phyloP scores from a whole-genome alignment of 768 basidiomycete species.

The Mycena galopus region DNA sequence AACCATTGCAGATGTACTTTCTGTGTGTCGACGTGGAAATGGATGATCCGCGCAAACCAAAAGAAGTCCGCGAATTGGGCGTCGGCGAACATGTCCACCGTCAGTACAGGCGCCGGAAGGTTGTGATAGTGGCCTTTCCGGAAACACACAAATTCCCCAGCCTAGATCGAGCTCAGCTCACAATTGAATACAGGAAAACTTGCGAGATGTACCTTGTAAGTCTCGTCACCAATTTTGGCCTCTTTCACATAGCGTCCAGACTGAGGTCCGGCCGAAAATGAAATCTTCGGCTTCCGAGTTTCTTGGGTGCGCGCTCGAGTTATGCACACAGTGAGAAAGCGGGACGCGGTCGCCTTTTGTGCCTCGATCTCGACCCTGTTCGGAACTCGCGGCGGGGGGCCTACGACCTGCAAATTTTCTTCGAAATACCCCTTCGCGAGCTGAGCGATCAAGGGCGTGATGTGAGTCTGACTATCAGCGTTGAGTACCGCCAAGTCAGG shows the following conservation, averaged over 20 bases:
- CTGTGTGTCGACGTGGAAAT: constrained; percentile 58
- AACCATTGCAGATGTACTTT: constrained; percentile 81
- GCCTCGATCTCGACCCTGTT: constrained; percentile 45
- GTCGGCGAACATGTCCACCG: constrained; percentile 51
- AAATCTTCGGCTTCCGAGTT: constrained; percentile 23
- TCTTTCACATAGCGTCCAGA: constrained; percentile 52
- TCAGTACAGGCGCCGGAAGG: constrained; percentile 41
- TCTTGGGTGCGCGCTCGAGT: constrained; percentile 41
- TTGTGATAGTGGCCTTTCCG: constrained; percentile 52
- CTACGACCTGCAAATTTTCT: constrained; percentile 69
- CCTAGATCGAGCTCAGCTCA: constrained; percentile 48
- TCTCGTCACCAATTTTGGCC: constrained; percentile 57
- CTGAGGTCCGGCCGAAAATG: constrained; percentile 35
- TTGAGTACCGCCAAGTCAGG: constrained; percentile 70
- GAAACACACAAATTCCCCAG: constrained; percentile 73
- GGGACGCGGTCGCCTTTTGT: constrained; percentile 40
- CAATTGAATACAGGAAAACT: neutral
- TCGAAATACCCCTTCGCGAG: constrained; percentile 66
- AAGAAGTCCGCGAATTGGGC: constrained; percentile 69
- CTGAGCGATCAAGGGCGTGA: constrained; percentile 70
- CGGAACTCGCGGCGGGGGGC: constrained; percentile 51
- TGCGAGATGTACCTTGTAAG: constrained; percentile 53
- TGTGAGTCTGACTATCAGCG: constrained; percentile 63
- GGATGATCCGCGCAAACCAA: constrained; percentile 80
- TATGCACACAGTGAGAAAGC: constrained; percentile 42